Evolutionary conservation across 768 basidiomycete species (phyloP), one percentile per base, ranked within the genome.

Genomic region (Rhodosporidiobolus odoratus): DNA sequence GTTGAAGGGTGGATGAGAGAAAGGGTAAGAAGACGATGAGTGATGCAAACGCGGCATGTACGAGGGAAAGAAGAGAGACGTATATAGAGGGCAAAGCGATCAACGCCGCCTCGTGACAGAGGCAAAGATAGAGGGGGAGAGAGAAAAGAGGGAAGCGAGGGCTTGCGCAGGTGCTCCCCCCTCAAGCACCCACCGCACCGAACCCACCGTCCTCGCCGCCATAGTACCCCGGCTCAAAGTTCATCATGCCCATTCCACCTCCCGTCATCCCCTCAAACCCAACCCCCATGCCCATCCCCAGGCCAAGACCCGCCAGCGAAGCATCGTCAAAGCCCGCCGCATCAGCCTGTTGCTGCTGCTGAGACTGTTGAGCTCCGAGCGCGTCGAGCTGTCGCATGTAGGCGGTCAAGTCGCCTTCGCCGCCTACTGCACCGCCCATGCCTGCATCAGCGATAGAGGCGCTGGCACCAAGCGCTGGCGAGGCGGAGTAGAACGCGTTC

Each of bases 311-410:
- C 32, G 5, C 53, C 6, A 34, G 19, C 52, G 8, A 9, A 5
- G 3, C 30, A 17, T 27, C 30, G 16, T 37, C 34, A 37, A 37
- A 37, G 16, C 21, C n/a, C 9, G 23, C 35, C 13, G 10, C 25
- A 12, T 1, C 37, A 35, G 25, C 12, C 21, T 17, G 52, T 30
- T 27, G 27, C 53, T 43, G 23, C 60, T 27, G 19, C 8, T 23
- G 9, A n/a, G 8, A 15, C 30, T 60, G 65, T 19, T 37, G 38
- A 2, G 27, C 35, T 30, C 41, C 47, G 50, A 32, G 23, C n/a
- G 6, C 50, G 40, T 69, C 62, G 62, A 65, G 62, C 41, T 58
- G 50, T 38, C 48, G 47, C 12, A 69, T 45, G 58, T 54, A 69
- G 38, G 62, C 62, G n/a, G 10, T 16, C 17, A 62, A 25, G 48